Percentiles rank a stretch among this genome's conserved stretches.
Evolutionary conservation across 257 asterid genomes (phyloP).

Genomic region (Primulina huaijiensis): DNA sequence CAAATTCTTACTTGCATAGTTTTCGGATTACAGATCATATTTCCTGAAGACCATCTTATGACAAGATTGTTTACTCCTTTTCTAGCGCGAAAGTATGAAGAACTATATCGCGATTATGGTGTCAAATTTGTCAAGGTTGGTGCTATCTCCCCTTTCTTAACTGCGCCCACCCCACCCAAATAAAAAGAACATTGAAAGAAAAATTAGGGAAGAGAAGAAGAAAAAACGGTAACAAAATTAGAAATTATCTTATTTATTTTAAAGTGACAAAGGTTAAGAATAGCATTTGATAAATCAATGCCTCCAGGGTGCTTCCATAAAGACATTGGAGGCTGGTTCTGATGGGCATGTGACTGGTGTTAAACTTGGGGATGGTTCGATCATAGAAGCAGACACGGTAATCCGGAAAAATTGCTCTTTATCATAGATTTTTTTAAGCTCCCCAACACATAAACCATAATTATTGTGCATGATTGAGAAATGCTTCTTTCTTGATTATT

Average conservation of each 20-base stretch:
- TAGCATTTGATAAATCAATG: conserved; percentile 25
- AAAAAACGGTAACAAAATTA: background rate
- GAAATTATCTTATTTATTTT: background rate
- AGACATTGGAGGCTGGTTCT: conserved; percentile 67
- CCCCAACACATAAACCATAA: background rate
- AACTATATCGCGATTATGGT: conserved; percentile 69
- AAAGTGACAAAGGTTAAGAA: background rate
- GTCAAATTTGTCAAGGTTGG: conserved; percentile 82
- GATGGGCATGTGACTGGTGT: conserved; percentile 74
- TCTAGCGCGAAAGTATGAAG: conserved; percentile 81
- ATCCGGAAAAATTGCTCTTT: conserved; percentile 14
- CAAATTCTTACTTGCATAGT: conserved; percentile 22
- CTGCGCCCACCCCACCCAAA: background rate
- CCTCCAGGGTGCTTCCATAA: conserved; percentile 76
- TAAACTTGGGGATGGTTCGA: conserved; percentile 67
- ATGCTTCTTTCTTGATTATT: conserved; percentile 13
- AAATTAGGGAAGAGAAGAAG: background rate
- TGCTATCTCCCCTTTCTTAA: conserved; percentile 17
- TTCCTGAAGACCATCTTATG: conserved; percentile 88
- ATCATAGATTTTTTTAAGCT: background rate
- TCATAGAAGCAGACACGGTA: conserved; percentile 86
- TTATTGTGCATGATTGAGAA: background rate
- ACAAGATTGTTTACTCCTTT: conserved; percentile 80
- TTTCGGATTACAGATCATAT: conserved; percentile 48
- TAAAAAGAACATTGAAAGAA: background rate